These are phyloP conservation scores for Pseudocercospora vitis DNA, from an alignment of 2,329 filamentous ascomycete genomes.

Conservation along the genomic window DNA sequence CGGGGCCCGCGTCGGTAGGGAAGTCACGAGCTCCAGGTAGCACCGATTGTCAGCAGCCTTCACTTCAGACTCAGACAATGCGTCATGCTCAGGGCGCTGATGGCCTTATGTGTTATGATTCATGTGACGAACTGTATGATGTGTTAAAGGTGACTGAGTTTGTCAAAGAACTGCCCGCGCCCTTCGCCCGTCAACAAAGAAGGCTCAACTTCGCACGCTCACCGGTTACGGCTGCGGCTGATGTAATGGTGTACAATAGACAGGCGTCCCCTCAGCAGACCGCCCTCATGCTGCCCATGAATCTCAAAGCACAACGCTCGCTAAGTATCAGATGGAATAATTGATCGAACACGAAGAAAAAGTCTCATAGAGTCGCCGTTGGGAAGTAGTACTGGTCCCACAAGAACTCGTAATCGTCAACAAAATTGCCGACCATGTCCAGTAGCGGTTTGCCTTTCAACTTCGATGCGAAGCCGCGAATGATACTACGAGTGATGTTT, in stretches of 20 bases:
- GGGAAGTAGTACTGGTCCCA: constrained; percentile 98
- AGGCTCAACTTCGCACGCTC: constrained; percentile 5
- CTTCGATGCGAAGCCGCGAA: constrained; percentile 69
- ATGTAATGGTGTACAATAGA: constrained; percentile 5
- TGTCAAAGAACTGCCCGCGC: background rate
- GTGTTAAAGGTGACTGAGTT: constrained; percentile 3
- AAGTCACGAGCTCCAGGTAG: background rate
- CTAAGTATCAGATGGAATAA: constrained; percentile 10
- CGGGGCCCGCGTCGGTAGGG: background rate
- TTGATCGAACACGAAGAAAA: background rate
- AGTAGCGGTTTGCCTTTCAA: constrained; percentile 73
- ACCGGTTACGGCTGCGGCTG: constrained; percentile 14
- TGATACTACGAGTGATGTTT: constrained; percentile 70
- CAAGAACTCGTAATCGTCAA: constrained; percentile 95
- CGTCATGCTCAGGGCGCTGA: background rate
- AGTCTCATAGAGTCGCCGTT: constrained; percentile 57
- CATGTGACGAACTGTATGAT: constrained; percentile 2
- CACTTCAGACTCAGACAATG: constrained; percentile 2
- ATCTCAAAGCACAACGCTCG: constrained; percentile 16
- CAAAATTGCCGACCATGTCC: constrained; percentile 75
- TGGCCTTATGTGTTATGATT: background rate
- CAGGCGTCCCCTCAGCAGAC: background rate
- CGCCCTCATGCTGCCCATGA: constrained; percentile 8
- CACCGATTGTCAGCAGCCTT: background rate
- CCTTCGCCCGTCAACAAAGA: constrained; percentile 13